phyloP scores from a whole-genome alignment of 2,329 filamentous ascomycete species.

The Talaromyces sp. region DNA sequence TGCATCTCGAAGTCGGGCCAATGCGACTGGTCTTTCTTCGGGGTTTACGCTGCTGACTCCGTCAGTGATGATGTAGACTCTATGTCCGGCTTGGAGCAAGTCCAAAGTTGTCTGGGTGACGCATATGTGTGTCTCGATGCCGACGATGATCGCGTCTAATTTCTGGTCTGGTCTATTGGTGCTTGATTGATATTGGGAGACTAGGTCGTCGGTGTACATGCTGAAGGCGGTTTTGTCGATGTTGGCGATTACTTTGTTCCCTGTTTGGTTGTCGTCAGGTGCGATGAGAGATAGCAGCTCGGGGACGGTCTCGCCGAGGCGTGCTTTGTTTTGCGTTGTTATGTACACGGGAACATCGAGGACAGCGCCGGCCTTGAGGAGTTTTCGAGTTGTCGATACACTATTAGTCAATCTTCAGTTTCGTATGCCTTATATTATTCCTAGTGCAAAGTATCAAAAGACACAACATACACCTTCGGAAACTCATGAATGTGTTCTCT shows the following conservation, averaged over 20 bases:
- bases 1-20: slow-evolving; percentile 70
- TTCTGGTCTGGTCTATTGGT: slow-evolving; percentile 19
- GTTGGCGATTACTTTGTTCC: slow-evolving; percentile 46
- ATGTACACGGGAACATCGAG: slow-evolving; percentile 71
- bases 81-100: slow-evolving; percentile 68
- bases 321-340: slow-evolving; percentile 77
- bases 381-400: slow-evolving; percentile 64
- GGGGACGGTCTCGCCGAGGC: slow-evolving; percentile 74
- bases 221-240: slow-evolving; percentile 87
- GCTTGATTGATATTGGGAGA: slow-evolving; percentile 30
- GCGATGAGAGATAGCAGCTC: slow-evolving; percentile 57
- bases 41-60: slow-evolving; percentile 83
- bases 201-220: slow-evolving; percentile 74
- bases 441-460: too few species aligned
- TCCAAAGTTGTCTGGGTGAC: slow-evolving; percentile 89
- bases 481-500: slow-evolving; percentile 78
- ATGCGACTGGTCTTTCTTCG: slow-evolving; percentile 74
- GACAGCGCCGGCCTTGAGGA: slow-evolving; percentile 56
- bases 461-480: slow-evolving; percentile 65
- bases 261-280: slow-evolving; percentile 29
- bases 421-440: not conserved
- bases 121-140: slow-evolving; percentile 93
- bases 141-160: slow-evolving; percentile 71
- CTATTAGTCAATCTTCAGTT: slow-evolving; percentile 38
- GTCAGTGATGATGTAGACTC: slow-evolving; percentile 83